Evolutionary conservation across 2,329 filamentous ascomycete genomes (phyloP).

Genomic region (Talaromyces marneffei): DNA sequence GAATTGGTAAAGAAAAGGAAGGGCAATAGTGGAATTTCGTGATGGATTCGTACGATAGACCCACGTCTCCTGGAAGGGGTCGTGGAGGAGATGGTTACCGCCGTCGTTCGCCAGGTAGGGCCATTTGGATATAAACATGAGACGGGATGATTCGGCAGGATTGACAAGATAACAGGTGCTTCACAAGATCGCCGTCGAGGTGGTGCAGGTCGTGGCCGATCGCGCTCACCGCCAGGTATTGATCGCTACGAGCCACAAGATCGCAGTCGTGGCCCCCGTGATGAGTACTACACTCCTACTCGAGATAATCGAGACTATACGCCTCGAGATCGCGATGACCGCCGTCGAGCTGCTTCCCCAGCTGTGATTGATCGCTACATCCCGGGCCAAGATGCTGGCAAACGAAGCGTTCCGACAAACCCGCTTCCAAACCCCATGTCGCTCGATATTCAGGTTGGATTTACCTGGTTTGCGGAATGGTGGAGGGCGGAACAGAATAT

Average conservation of each 20-base stretch:
- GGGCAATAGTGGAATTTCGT: neutral
- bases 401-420: slow-evolving; percentile 50
- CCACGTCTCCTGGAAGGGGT: slow-evolving; percentile 39
- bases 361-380: slow-evolving; percentile 60
- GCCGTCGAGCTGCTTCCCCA: slow-evolving; percentile 54
- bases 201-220: slow-evolving; percentile 43
- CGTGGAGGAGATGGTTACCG: slow-evolving; percentile 41
- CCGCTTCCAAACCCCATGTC: slow-evolving; percentile 56
- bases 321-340: slow-evolving; percentile 52
- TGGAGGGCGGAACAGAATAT: slow-evolving; percentile 59
- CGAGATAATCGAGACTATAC: slow-evolving; percentile 34
- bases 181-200: slow-evolving; percentile 40
- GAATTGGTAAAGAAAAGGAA: neutral
- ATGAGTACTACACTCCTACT: slow-evolving; percentile 51
- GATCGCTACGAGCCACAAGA: slow-evolving; percentile 59
- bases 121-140: too few species aligned
- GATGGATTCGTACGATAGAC: slow-evolving; percentile 46
- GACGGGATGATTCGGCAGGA: neutral
- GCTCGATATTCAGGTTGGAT: slow-evolving; percentile 62
- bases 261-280: slow-evolving; percentile 39
- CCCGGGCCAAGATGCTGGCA: slow-evolving; percentile 53
- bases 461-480: slow-evolving; percentile 64
- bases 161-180: slow-evolving; percentile 12
- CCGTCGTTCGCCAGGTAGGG: slow-evolving; percentile 44
- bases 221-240: slow-evolving; percentile 56